Conservation (phyloP, 495 filamentous ascomycete genomes). For the Tuber microsphaerosporum region DNA sequence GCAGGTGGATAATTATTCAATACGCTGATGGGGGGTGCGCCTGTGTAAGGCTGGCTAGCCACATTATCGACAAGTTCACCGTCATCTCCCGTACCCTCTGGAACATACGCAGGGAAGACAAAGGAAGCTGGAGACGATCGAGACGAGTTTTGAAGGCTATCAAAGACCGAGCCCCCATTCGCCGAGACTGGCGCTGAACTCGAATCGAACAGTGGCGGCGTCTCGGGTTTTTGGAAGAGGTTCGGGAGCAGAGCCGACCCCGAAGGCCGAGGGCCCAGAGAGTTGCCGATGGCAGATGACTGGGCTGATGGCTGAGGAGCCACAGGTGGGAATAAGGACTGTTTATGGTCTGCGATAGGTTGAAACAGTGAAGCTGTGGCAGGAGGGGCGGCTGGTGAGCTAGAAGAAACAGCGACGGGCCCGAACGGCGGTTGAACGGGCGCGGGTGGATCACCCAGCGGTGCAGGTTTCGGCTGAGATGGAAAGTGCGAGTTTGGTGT, state of each 20-base stretch:
- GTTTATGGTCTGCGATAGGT: neutral
- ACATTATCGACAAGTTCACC: neutral
- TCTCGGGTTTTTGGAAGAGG: neutral
- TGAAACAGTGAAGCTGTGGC: neutral
- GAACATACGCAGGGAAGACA: neutral
- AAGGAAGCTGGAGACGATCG: neutral
- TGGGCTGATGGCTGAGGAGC: constrained; percentile 1
- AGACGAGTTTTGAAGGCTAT: neutral
- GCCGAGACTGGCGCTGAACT: neutral
- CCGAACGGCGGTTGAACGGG: neutral
- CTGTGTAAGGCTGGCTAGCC: neutral
- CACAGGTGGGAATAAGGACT: neutral
- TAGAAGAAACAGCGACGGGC: neutral
- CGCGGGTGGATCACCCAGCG: neutral
- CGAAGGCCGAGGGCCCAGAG: neutral
- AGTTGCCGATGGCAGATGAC: neutral
- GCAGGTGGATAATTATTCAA: neutral
- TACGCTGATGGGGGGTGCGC: neutral
- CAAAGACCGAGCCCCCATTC: constrained; percentile 1
- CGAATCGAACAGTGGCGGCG: neutral
- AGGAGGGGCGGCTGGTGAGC: neutral
- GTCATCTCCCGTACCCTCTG: neutral
- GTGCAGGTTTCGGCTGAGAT: neutral
- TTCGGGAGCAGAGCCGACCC: neutral
- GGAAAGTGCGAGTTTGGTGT: neutral